Evolutionary conservation across 768 basidiomycete species (phyloP).

Genomic region (Phlebiopsis flavidoalba): DNA sequence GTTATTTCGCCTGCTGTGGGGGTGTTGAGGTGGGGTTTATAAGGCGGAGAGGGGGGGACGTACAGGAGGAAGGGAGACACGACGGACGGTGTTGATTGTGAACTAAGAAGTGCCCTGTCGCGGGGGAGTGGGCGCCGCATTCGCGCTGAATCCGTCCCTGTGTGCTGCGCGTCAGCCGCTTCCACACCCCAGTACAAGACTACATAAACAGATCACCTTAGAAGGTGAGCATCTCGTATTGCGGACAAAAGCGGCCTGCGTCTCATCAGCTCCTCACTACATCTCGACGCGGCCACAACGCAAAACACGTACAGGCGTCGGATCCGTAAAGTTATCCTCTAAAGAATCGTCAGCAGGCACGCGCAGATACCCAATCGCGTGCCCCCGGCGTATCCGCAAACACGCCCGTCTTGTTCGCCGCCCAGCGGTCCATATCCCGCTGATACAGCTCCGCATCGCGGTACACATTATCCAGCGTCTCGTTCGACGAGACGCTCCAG

Average conservation of each 20-base stretch:
- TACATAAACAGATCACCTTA: constrained; percentile 22
- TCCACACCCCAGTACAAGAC: neutral
- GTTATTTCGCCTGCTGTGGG: constrained; percentile 10
- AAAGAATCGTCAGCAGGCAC: neutral
- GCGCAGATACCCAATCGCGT: constrained; percentile 25
- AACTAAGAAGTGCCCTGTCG: constrained; percentile 2
- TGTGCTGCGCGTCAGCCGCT: neutral
- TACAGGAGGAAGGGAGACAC: constrained; percentile 5
- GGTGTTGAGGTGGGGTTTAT: neutral
- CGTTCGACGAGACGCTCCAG: constrained; percentile 1
- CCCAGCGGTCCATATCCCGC: constrained; percentile 19
- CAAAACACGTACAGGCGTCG: constrained; percentile 22
- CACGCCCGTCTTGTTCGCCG: constrained; percentile 24
- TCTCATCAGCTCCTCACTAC: neutral
- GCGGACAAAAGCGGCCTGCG: constrained; percentile 19
- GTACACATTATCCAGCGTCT: constrained; percentile 6
- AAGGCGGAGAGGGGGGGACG: neutral
- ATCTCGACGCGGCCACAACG: neutral
- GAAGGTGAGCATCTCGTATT: constrained; percentile 32
- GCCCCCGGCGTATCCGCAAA: constrained; percentile 20
- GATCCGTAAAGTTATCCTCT: constrained; percentile 28
- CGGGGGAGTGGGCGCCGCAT: constrained; percentile 4
- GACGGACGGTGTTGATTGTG: neutral
- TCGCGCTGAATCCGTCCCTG: constrained; percentile 10
- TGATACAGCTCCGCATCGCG: constrained; percentile 7